Conservation (phyloP, 2,329 filamentous ascomycete genomes). For the Xylaria arbuscula region DNA sequence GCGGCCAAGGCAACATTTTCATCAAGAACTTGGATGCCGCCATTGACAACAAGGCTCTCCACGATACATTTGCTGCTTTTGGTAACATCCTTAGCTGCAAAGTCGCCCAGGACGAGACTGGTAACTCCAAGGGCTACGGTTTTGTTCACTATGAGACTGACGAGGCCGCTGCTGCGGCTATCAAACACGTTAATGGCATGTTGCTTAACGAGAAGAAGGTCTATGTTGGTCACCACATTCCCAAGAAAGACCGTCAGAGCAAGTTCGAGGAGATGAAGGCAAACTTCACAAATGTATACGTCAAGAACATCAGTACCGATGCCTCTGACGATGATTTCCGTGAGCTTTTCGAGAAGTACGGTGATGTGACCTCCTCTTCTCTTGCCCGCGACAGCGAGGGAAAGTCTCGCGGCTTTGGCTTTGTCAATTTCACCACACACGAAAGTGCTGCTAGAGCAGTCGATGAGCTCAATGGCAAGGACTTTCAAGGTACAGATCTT, state of each 20-base stretch:
- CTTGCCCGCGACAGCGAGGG: slow-evolving; percentile 89
- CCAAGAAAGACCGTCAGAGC: slow-evolving; percentile 99
- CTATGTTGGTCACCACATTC: slow-evolving; percentile 98
- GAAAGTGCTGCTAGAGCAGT: slow-evolving; percentile 88
- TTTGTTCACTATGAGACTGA: slow-evolving; percentile 99
- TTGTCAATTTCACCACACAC: slow-evolving; percentile 95
- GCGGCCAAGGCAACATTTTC: slow-evolving; percentile 98
- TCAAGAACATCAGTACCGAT: slow-evolving; percentile 94
- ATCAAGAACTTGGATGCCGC: slow-evolving; percentile 99
- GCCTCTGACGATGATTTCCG: slow-evolving; percentile 95
- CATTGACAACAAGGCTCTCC: slow-evolving; percentile 99
- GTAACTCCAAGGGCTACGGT: slow-evolving; percentile 97
- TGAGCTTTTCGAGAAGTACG: slow-evolving; percentile 88
- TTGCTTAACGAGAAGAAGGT: slow-evolving; percentile 99
- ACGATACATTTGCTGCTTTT: slow-evolving; percentile 98
- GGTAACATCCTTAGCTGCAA: slow-evolving; percentile 99
- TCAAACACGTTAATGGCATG: slow-evolving; percentile 99
- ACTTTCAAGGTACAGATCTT: slow-evolving; percentile 93
- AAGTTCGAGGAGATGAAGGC: slow-evolving; percentile 99
- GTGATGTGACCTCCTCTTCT: slow-evolving; percentile 94
- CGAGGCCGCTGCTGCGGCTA: slow-evolving; percentile 94
- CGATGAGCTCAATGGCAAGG: slow-evolving; percentile 89
- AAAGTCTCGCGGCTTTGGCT: slow-evolving; percentile 95
- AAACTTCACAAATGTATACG: slow-evolving; percentile 99
- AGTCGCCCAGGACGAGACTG: slow-evolving; percentile 96